Conservation (phyloP, 495 filamentous ascomycete genomes). For the Physcia stellaris region DNA sequence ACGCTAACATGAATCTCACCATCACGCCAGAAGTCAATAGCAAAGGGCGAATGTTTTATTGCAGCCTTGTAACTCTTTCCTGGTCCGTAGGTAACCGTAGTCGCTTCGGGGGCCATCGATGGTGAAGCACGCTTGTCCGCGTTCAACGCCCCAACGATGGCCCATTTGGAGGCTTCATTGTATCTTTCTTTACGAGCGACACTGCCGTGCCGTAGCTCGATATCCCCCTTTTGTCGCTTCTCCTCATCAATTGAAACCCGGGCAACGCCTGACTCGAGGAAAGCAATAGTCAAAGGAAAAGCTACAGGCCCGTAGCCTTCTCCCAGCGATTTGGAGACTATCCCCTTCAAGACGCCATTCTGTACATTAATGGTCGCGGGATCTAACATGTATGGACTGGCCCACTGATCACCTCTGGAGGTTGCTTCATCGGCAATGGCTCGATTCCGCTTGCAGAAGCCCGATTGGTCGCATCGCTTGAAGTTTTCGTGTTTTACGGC, state of each 20-base stretch:
- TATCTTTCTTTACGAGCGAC: conserved; percentile 82
- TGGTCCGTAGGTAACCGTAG: conserved; percentile 71
- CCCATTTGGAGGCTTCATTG: conserved; percentile 79
- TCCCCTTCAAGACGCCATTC: conserved; percentile 65
- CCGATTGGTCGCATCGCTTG: conserved; percentile 88
- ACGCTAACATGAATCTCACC: conserved; percentile 72
- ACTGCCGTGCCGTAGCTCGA: conserved; percentile 74
- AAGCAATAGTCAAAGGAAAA: conserved; percentile 73
- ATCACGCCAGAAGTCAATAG: conserved; percentile 71
- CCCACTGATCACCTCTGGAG: conserved; percentile 51
- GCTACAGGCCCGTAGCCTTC: conserved; percentile 50
- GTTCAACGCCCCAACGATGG: conserved; percentile 65
- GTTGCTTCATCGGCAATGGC: conserved; percentile 68
- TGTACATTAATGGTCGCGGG: conserved; percentile 58
- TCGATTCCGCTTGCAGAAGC: conserved; percentile 92
- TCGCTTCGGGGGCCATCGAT: conserved; percentile 41
- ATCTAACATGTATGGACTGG: conserved; percentile 67
- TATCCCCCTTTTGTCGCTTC: conserved; percentile 73
- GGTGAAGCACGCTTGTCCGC: conserved; percentile 53
- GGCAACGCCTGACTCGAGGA: conserved; percentile 76
- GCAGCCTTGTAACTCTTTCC: conserved; percentile 61
- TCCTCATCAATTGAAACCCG: conserved; percentile 85
- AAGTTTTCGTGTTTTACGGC: conserved; percentile 90
- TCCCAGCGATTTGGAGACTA: conserved; percentile 59
- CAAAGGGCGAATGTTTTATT: conserved; percentile 71